Evolutionary conservation across 352 stramenopile species (phyloP).

Genomic region (Blastocystis sp.): DNA sequence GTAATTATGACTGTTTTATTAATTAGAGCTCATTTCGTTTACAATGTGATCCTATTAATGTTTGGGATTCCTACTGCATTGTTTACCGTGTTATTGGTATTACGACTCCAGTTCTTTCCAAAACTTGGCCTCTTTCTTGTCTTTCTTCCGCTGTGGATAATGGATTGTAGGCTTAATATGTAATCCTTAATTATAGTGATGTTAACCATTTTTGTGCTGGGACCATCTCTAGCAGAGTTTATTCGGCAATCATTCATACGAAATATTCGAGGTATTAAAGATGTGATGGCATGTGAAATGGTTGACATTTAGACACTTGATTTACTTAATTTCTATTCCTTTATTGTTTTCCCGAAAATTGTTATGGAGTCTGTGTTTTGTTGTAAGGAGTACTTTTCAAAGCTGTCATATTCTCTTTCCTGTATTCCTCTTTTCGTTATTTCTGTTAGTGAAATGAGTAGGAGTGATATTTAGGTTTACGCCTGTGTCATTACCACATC

Average conservation of each 20-base stretch:
- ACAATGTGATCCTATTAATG: slow-evolving; percentile 16
- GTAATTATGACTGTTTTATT: not conserved
- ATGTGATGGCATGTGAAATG: not conserved
- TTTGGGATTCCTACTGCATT: slow-evolving; percentile 11
- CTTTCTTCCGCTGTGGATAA: slow-evolving; percentile 32
- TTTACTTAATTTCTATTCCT: slow-evolving; percentile 30
- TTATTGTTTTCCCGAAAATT: slow-evolving; percentile 52
- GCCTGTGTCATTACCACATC: slow-evolving; percentile 42
- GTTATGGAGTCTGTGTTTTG: slow-evolving; percentile 13
- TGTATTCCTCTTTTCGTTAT: slow-evolving; percentile 59
- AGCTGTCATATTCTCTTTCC: slow-evolving; percentile 34
- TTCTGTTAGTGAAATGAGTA: not conserved
- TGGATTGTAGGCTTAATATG: not conserved
- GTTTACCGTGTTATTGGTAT: slow-evolving; percentile 7
- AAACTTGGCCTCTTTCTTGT: not conserved
- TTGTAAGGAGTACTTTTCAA: slow-evolving; percentile 22
- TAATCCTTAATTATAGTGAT: not conserved
- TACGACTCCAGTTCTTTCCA: slow-evolving; percentile 19
- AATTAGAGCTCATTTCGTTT: slow-evolving; percentile 6
- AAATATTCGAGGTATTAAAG: slow-evolving; percentile 39
- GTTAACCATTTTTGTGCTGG: slow-evolving; percentile 25
- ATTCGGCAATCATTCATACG: slow-evolving; percentile 27
- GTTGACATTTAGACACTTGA: slow-evolving; percentile 28
- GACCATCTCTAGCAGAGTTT: slow-evolving; percentile 10
- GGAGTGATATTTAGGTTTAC: not conserved